These are phyloP conservation scores for Ophiocordyceps camponoti-saundersi DNA, from an alignment of 2,329 filamentous ascomycete genomes.

Conservation along the genomic window DNA sequence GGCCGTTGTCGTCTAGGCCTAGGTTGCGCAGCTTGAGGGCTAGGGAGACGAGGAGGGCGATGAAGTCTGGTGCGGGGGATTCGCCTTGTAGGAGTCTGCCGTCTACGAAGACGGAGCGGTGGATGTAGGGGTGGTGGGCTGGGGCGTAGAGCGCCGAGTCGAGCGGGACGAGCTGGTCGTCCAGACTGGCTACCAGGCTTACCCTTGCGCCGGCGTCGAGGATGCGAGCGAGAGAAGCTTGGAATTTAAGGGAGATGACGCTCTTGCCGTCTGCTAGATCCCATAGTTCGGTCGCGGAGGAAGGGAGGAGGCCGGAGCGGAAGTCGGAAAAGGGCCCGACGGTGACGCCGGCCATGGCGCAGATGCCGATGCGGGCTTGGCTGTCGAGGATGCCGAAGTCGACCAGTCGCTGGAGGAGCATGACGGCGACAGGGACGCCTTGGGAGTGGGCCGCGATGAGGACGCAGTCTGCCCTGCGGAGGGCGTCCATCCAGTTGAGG, in stretches of 20 bases:
- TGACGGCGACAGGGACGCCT: conserved; percentile 83
- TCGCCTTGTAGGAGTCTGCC: conserved; percentile 51
- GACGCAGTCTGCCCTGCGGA: conserved; percentile 75
- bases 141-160: conserved; percentile 74
- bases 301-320: conserved; percentile 75
- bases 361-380: conserved; percentile 64
- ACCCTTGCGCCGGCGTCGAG: conserved; percentile 68
- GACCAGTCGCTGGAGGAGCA: conserved; percentile 84
- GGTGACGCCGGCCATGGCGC: conserved; percentile 81
- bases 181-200: conserved; percentile 83
- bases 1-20: conserved; percentile 79
- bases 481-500: conserved; percentile 85
- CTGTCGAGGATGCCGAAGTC: conserved; percentile 68
- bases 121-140: conserved; percentile 80
- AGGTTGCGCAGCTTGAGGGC: conserved; percentile 86
- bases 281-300: conserved; percentile 84
- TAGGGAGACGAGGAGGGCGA: conserved; percentile 85
- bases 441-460: conserved; percentile 90
- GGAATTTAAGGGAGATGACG: conserved; percentile 66
- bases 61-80: conserved; percentile 60
- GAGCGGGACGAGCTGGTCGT: conserved; percentile 86
- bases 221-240: conserved; percentile 54
- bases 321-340: conserved; percentile 87
- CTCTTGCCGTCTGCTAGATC: conserved; percentile 77
- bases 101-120: conserved; percentile 90